Evolutionary conservation across 257 asterid genomes (phyloP), one percentile per base, ranked within the genome.

Genomic region (Hygrophila difformis): DNA sequence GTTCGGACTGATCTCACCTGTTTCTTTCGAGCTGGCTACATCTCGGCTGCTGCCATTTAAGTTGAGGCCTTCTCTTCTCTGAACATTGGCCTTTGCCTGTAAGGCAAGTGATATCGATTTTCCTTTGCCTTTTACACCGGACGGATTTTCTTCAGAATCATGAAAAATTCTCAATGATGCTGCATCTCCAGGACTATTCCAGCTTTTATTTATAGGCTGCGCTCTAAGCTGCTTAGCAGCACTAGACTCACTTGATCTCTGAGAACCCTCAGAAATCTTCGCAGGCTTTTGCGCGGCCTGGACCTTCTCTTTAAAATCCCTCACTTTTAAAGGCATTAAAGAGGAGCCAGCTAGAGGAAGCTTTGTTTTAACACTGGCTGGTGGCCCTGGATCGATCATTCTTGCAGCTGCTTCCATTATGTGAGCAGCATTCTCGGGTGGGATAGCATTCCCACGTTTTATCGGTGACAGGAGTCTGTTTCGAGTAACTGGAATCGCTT

Each of bases 41-140:
- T 18, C 65, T 57, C 52, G n/a, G n/a, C n/a, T 65, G 29, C 58
- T 53, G 45, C 70, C 53, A 45, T 26, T 64, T 45, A 65, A 34
- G 15, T 24, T 37, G 21, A 21, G 37, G 36, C 79, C 74, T 62
- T 71, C 85, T 73, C 89, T 62, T 70, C 73, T 73, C 62, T 63
- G 81, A 41, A 82, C 89, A 57, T 82, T 82, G 16, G 64, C 77
- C 65, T 82, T 82, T 24, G 93, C 93, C 62, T 72, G 86, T 39
- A 82, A 59, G 21, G 93, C 93, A 35, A 82, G 82, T n/a, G 93
- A 82, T 38, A 82, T 58, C 14, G 86, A 70, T 57, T 75, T 78
- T 9, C 74, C 79, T 52, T 55, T 75, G 39, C 51, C 43, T 47
- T 61, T 75, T 3, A 31, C 35, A 33, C 59, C 57, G 12, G 44